Conservation (phyloP, 2,329 filamentous ascomycete species). For the Exophiala sp. region DNA sequence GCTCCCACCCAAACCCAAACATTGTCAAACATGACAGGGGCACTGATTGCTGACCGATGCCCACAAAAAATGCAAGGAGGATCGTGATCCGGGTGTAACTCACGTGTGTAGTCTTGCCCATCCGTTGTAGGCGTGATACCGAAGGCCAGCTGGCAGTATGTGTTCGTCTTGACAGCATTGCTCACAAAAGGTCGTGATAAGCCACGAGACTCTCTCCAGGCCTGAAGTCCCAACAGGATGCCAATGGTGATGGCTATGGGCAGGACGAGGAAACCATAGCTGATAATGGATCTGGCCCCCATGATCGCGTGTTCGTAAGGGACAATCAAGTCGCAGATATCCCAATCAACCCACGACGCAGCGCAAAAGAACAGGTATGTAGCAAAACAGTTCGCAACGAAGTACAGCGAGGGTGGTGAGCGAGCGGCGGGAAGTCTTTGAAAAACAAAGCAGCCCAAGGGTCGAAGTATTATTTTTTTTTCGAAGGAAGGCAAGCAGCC, state of each 20-base stretch:
- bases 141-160: constrained; percentile 42
- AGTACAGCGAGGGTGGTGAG: not conserved
- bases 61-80: not conserved
- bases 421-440: not conserved
- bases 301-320: constrained; percentile 19
- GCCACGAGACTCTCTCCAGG: constrained; percentile 40
- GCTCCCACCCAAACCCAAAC: not conserved
- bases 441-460: not conserved
- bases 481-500: not conserved
- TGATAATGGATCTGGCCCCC: constrained; percentile 44
- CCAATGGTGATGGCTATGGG: constrained; percentile 48
- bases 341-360: not conserved
- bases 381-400: not conserved
- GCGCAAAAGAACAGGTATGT: not conserved
- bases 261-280: constrained; percentile 46
- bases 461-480: not conserved
- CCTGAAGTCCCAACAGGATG: constrained; percentile 47
- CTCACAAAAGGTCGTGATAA: constrained; percentile 43
- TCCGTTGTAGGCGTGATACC: constrained; percentile 44
- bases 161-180: constrained; percentile 35
- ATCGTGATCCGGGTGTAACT: constrained; percentile 29
- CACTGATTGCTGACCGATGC: constrained; percentile 1
- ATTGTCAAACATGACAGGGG: constrained; percentile 13
- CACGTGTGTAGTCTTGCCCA: constrained; percentile 46
- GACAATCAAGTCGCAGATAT: not conserved